Evolutionary conservation across 176 grass and related monocot genomes (phyloP), one percentile per base, ranked within the genome.

Genomic region (Thalia dealbata): DNA sequence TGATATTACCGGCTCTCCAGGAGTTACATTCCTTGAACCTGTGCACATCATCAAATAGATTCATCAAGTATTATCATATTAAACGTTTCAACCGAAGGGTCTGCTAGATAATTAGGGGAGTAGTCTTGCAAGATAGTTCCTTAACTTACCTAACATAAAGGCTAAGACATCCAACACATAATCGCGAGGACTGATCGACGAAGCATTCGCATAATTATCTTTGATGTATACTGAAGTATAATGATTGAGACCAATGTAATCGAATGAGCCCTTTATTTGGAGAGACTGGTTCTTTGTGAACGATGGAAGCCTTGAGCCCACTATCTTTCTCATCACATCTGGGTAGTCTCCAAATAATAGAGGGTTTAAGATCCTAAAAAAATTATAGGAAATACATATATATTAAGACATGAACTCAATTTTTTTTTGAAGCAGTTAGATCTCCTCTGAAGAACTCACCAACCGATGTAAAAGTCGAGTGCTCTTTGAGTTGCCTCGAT

Each of bases 161-260:
- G 3, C 26, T 59, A 48, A 70, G 25, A 24, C 45, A 85, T 85
- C 82, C 3, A 43, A 54, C 55, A 2, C 10, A n/a, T 23, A 85
- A 51, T 86, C 88, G 61, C 81, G 69, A 14, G 45, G 66, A 15
- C 35, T 19, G 19, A 62, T 44, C 1, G 72, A 76, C 26, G 38
- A 50, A 9, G 11, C 26, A 29, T 78, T 35, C 14, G 70, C 76
- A 64, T 81, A 38, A 38, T 38, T 75, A 65, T 86, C 81, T 45
- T 27, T 81, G n/a, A 77, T 54, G 50, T 81, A 86, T 23, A 69
- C 3, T 16, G 88, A 86, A 48, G 26, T 51, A 64, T 91, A 91
- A 71, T 90, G 81, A 84, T 86, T 90, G 38, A 90, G 46, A 45
- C 84, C 84, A 22, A 91, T 76, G 73, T 86, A 91, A 25, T 91